Evolutionary conservation across 208 protist species (phyloP).

Genomic region (Paratrypanosoma confusum): DNA sequence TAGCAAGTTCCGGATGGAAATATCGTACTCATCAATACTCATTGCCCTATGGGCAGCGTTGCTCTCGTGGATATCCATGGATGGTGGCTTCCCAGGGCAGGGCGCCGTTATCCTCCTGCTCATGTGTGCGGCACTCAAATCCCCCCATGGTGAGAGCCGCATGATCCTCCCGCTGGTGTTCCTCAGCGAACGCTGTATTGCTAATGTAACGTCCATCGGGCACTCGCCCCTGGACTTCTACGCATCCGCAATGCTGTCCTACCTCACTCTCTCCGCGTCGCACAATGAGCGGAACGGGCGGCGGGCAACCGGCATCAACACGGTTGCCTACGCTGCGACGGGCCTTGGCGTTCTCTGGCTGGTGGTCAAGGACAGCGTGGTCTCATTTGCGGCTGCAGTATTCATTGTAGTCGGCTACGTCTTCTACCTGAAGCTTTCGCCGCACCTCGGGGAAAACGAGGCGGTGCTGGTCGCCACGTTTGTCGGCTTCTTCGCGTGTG

Average conservation of each 20-base stretch:
- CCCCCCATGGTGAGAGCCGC: constrained; percentile 61
- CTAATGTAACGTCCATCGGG: constrained; percentile 24
- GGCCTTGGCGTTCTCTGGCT: constrained; percentile 37
- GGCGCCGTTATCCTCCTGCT: constrained; percentile 39
- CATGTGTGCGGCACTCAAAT: constrained; percentile 34
- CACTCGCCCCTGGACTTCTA: constrained; percentile 66
- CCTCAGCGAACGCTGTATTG: constrained; percentile 52
- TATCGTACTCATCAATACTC: constrained; percentile 77
- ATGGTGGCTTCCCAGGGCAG: constrained; percentile 22
- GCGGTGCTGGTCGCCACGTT: constrained; percentile 58
- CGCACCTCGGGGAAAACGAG: constrained; percentile 61
- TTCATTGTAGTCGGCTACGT: constrained; percentile 55
- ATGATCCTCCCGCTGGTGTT: constrained; percentile 74
- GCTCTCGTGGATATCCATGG: constrained; percentile 43
- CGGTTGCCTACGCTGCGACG: constrained; percentile 32
- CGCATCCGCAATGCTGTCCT: constrained; percentile 67
- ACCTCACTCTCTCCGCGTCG: constrained; percentile 42
- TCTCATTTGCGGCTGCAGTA: constrained; percentile 43
- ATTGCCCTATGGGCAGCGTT: constrained; percentile 50
- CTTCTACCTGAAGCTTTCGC: constrained; percentile 47
- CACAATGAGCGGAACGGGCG: constrained; percentile 20
- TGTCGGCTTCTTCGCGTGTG: constrained; percentile 67
- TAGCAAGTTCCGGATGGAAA: constrained; percentile 38
- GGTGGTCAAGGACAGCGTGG: constrained; percentile 46
- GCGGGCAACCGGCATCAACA: constrained; percentile 21